Conservation (phyloP, 805 yeast genomes). For the Candida arabinofermentans region DNA sequence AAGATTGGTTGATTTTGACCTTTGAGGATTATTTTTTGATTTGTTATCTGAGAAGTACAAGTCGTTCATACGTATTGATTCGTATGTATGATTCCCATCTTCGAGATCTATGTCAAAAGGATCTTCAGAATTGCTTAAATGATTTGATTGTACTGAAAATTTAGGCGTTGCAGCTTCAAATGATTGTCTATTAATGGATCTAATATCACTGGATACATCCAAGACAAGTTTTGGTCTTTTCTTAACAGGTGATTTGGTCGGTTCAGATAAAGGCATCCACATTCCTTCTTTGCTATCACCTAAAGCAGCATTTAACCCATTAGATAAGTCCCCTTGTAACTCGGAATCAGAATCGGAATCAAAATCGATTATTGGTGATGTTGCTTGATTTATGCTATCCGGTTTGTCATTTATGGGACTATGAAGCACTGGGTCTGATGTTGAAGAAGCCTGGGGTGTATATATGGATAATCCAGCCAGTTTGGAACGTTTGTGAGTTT, state of each 20-base stretch:
- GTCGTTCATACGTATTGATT: conserved; percentile 10
- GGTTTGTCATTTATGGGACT: conserved; percentile 1
- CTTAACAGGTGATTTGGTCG: background rate
- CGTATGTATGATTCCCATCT: background rate
- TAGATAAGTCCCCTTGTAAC: conserved; percentile 16
- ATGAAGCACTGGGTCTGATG: background rate
- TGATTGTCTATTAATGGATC: background rate
- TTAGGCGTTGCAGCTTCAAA: background rate
- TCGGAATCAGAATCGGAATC: conserved; percentile 12
- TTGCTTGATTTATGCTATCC: background rate
- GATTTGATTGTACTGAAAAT: background rate
- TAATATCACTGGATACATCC: background rate
- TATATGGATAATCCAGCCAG: conserved; percentile 1
- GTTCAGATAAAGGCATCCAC: conserved; percentile 20
- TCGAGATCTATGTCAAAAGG: background rate
- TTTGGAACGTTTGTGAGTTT: background rate
- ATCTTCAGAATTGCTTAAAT: background rate
- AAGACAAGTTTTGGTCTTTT: background rate
- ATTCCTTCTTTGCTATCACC: conserved; percentile 13
- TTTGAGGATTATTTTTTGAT: background rate
- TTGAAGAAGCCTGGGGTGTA: background rate
- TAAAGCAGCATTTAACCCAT: conserved; percentile 20
- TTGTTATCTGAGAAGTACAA: background rate
- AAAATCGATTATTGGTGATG: conserved; percentile 3
- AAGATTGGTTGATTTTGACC: background rate